Evolutionary conservation across 2,329 filamentous ascomycete species (phyloP), one percentile per base, ranked within the genome.

Genomic region (Hymenoscyphus albidus): DNA sequence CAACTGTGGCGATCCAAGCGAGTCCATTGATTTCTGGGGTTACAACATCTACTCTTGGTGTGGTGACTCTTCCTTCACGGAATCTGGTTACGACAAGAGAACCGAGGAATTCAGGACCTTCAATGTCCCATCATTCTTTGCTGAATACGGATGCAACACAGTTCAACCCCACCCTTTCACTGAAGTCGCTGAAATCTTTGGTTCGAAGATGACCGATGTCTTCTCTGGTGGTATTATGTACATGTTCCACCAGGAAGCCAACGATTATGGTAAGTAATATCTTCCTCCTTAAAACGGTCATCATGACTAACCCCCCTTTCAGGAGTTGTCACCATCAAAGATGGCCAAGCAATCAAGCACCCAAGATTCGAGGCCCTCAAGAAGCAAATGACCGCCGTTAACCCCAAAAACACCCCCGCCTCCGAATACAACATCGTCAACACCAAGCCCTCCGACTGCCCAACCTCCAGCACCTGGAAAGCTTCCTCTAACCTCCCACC

Each of bases 11-110:
- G 78, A 86, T 67, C 76, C 82, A 40, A 80, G 82, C 9, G 79
- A 80, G 74, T 78, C 90, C 67, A 97, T 98, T 70, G 95, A 99
- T 80, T 98, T 96, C 83, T 99, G 93, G 91, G 95, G 95, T 65
- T 98, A 98, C 89, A 99, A 99, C 84, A 97, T 98, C 81, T 99
- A 99, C 85, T 96, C 93, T 62, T 99, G 95, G 95, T 99, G 95
- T 77, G 95, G 94, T 71, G 78, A 93, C 72, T 96, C 91, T 75
- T 86, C 82, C 73, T 95, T 90, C 81, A 75, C 82, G 42, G 76
- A 83, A 65, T 97, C 95, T 3, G 92, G 92, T 62, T 99, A 93
- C 80, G 83, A 89, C 69, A 83, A 87, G 64, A 90, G 94, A 77
- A 93, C 93, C 71, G 78, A 91, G 70, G 94, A 97, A 80, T 99